phyloP scores from a whole-genome alignment of 2,329 filamentous ascomycete species.

The Verticillium dahliae region DNA sequence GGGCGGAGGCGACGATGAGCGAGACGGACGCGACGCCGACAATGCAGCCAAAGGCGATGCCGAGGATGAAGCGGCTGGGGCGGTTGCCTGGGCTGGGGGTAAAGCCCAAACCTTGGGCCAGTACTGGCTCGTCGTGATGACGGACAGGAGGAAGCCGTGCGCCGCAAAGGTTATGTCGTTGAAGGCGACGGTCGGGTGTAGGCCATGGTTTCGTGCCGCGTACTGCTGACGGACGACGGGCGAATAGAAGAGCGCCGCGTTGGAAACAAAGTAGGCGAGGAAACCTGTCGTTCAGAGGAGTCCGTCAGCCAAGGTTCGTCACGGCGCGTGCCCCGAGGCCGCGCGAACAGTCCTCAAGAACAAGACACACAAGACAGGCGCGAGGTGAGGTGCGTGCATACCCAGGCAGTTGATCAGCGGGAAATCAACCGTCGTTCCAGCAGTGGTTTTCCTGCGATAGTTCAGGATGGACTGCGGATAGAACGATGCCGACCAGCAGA shows the following conservation, averaged over 20 bases:
- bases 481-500: constrained; percentile 82
- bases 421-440: constrained; percentile 83
- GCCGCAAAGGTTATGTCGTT: constrained; percentile 87
- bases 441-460: constrained; percentile 66
- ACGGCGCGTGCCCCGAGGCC: background rate
- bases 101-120: constrained; percentile 76
- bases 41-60: constrained; percentile 64
- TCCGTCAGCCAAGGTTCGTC: constrained; percentile 3
- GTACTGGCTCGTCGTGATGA: constrained; percentile 70
- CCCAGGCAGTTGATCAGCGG: constrained; percentile 65
- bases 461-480: constrained; percentile 88
- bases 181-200: constrained; percentile 75
- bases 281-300: constrained; percentile 46
- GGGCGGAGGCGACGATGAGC: constrained; percentile 33
- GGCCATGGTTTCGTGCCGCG: constrained; percentile 67
- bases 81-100: constrained; percentile 48
- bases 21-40: constrained; percentile 48
- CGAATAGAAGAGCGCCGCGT: constrained; percentile 70
- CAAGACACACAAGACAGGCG: background rate
- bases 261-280: constrained; percentile 69
- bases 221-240: constrained; percentile 74
- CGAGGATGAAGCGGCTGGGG: constrained; percentile 55
- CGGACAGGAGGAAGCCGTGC: constrained; percentile 69
- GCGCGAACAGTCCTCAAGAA: background rate
- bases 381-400: constrained; percentile 19